A percentile compares a stretch with the other conserved stretches of the same genome.
phyloP scores from a whole-genome alignment of 1,284 basidiomycete species.

The Phellopilus nigrolimitatus region DNA sequence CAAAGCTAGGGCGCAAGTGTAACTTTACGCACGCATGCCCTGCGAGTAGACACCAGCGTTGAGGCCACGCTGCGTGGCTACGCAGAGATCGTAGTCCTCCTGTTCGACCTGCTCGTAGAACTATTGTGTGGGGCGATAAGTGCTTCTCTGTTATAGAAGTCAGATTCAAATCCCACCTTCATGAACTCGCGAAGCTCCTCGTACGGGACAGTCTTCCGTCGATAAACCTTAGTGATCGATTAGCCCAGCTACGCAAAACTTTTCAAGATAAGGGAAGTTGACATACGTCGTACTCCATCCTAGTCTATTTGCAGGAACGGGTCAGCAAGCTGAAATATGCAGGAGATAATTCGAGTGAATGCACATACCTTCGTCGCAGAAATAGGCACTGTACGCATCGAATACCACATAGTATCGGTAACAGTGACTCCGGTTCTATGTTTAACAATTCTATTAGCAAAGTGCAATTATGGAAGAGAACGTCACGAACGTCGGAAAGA shows the following conservation, averaged over 20 bases:
- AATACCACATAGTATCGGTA: slow-evolving; percentile 26
- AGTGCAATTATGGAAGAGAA: not conserved
- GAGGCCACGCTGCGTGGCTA: slow-evolving; percentile 25
- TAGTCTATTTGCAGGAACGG: slow-evolving; percentile 13
- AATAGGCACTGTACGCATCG: slow-evolving; percentile 24
- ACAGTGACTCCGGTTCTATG: slow-evolving; percentile 17
- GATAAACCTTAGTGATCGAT: slow-evolving; percentile 19
- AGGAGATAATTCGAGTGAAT: too few species aligned
- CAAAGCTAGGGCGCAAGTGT: not conserved
- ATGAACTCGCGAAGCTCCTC: slow-evolving; percentile 25
- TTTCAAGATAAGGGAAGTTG: not conserved
- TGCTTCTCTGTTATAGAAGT: slow-evolving; percentile 1
- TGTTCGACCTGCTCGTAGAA: slow-evolving; percentile 25
- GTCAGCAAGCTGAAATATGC: not conserved
- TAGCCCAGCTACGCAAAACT: not conserved
- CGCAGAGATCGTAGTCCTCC: slow-evolving; percentile 26
- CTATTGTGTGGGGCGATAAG: slow-evolving; percentile 2
- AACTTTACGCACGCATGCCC: slow-evolving; percentile 19
- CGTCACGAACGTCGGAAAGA: slow-evolving; percentile 24
- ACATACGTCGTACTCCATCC: slow-evolving; percentile 27
- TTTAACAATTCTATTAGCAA: not conserved
- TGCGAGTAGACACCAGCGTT: slow-evolving; percentile 26
- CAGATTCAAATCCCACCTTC: slow-evolving; percentile 11
- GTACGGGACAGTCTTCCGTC: slow-evolving; percentile 22
- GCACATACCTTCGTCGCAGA: slow-evolving; percentile 21